A percentile compares a stretch with the other conserved stretches of the same genome.
Evolutionary conservation across 257 asterid genomes (phyloP).

Genomic region (Ligustrum vulgare): DNA sequence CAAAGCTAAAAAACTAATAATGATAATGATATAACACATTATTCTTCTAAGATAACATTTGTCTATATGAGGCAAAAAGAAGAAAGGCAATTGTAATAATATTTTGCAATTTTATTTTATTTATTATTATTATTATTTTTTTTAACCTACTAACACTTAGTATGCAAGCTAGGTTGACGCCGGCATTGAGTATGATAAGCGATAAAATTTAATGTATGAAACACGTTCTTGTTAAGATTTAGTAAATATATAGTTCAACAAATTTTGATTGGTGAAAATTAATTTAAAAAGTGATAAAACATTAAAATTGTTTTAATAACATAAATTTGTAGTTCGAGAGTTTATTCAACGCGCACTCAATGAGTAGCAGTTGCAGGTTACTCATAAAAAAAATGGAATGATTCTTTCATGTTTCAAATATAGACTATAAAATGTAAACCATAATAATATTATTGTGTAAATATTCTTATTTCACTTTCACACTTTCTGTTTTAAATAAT

Average conservation of each 20-base stretch:
- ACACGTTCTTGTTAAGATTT: too few relatives aligned
- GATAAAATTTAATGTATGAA: not conserved
- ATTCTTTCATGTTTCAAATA: too few relatives aligned
- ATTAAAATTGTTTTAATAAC: too few relatives aligned
- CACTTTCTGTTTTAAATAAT: not conserved
- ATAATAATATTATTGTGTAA: too few relatives aligned
- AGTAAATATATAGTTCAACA: not conserved
- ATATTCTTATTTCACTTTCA: not conserved
- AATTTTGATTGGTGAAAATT: not conserved
- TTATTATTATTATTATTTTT: too few relatives aligned
- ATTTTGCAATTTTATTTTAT: too few relatives aligned
- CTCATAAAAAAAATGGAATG: too few relatives aligned
- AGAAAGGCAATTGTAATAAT: not conserved
- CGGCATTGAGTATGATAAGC: not conserved
- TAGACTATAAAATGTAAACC: too few relatives aligned
- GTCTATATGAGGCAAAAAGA: not conserved
- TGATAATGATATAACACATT: not conserved
- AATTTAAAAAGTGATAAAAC: not conserved
- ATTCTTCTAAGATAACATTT: not conserved
- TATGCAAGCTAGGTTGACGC: not conserved
- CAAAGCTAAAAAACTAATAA: slow-evolving; percentile 12
- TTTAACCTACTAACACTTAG: not conserved
- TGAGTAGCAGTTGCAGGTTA: too few relatives aligned
- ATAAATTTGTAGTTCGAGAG: too few relatives aligned
- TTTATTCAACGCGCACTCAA: too few relatives aligned